Base-by-base conservation (phyloP, 768 basidiomycete genomes). In the Suillus plorans region DNA sequence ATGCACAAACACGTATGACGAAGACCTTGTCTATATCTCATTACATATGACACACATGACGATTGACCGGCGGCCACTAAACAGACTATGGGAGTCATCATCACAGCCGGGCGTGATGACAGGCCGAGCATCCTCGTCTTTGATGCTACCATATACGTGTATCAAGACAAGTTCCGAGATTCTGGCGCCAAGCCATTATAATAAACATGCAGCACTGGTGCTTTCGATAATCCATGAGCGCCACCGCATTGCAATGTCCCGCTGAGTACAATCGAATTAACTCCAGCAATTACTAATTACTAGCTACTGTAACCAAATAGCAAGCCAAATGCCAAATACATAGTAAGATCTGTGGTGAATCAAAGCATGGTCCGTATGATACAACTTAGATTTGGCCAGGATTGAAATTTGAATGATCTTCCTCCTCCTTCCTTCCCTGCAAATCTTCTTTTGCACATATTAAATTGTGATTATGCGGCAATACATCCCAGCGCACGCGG, bases 301-400 rank as follows among this genome's bases (percentile, higher is more conserved):
- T 59, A 59, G 58, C 10, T 59, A 59, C 10, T 42, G 39, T 59
- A 59, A 42, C 18, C 58, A 18, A 28, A 59, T 55, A 59, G 39
- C 41, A 41, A 58, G 25, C 7, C 39, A 28, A 59, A 59, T 59
- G 58, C 58, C 58, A 59, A 42, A 59, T 59, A 59, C 8, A 31
- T 59, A 20, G 37, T 59, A 42, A 13, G 12, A 59, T 42, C 58
- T 59, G 18, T 59, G 58, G 58, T 42, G 58, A 25, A 41, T 59
- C 58, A 58, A 58, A 58, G 57, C 3, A 6, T 18, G 39, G 57
- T 58, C 57, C 37, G 25, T 59, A 59, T 59, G 57, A 41, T 58
- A 41, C 22, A 39, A 13, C 9, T 31, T 52, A 28, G 50, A 55
- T 55, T 12, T 34, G 31, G 34, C 20, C 22, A 10, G 39, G 37